Evolutionary conservation across 805 yeast species (phyloP), one percentile per base, ranked within the genome.

Genomic region (Candida verbasci): DNA sequence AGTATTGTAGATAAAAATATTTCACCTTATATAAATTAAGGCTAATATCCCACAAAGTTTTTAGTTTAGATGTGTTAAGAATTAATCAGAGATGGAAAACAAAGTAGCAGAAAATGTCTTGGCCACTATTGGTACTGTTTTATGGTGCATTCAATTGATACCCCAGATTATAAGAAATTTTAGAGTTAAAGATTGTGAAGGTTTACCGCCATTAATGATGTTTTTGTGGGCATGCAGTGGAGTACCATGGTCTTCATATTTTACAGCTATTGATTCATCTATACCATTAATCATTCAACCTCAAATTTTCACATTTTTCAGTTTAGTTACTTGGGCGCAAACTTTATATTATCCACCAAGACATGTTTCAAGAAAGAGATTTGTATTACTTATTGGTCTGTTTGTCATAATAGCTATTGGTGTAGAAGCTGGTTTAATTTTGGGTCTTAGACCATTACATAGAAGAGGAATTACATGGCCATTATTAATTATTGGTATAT

Each of bases 101-200:
- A 47, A 46, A 12, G 66, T 70, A 9, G 86, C 86, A 1, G 74
- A 85, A 12, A 85, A 83, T 34, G 87, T 82, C 6, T 68, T 87
- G 37, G 96, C 87, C 1, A 88, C 96, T 9, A 68, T 86, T 1
- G 97, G 96, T 5, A 91, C 97, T 0, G 78, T 89, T 2, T 72
- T 85, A 40, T 91, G 97, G 97, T 89, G 97, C 57, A 65, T 89
- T 45, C 97, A 91, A 60, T 64, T 91, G 45, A 69, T 88, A 1
- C 97, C 97, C 2, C 97, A 86, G 45, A 80, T 89, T 31, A 67
- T 78, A 39, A 69, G 78, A 53, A 89, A 91, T 54, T 88, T 74
- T 62, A 68, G 70, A 40, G 72, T 74, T 7, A 87, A 91, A 50
- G 78, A 87, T 52, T 84, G 95, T 41, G 83, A 80, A 18, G 97